Evolutionary conservation across 1,139 yeast species (phyloP).

Genomic region (Kazachstania sp.): DNA sequence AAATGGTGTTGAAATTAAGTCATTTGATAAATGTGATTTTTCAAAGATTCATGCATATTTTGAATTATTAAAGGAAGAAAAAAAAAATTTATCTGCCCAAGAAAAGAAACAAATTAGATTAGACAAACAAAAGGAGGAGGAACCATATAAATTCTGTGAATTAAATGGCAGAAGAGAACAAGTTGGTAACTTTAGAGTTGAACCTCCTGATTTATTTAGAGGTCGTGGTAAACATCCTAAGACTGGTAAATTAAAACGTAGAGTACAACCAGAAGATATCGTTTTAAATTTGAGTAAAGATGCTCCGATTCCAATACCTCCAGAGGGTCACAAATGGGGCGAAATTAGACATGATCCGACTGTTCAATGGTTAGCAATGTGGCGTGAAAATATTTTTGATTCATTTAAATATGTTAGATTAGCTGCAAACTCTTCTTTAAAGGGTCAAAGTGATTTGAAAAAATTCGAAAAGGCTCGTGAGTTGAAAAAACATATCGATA

Average conservation of each 20-base stretch:
- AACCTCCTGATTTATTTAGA: slow-evolving; percentile 92
- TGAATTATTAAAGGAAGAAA: slow-evolving; percentile 63
- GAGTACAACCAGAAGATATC: slow-evolving; percentile 85
- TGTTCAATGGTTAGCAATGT: slow-evolving; percentile 94
- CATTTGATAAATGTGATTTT: slow-evolving; percentile 72
- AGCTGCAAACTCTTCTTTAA: slow-evolving; percentile 84
- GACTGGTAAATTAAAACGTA: slow-evolving; percentile 76
- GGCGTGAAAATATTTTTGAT: slow-evolving; percentile 89
- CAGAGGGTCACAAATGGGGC: slow-evolving; percentile 86
- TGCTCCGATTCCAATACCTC: slow-evolving; percentile 70
- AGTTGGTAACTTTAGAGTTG: slow-evolving; percentile 88
- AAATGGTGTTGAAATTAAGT: slow-evolving; percentile 40
- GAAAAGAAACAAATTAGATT: slow-evolving; percentile 67
- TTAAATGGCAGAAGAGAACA: slow-evolving; percentile 85
- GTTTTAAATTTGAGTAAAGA: slow-evolving; percentile 73
- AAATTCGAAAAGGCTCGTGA: slow-evolving; percentile 92
- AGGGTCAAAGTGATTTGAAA: slow-evolving; percentile 84
- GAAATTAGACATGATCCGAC: slow-evolving; percentile 82
- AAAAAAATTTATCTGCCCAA: slow-evolving; percentile 54
- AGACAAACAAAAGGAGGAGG: slow-evolving; percentile 70
- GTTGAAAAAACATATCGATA: slow-evolving; percentile 61
- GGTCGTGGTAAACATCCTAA: slow-evolving; percentile 98
- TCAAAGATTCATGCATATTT: slow-evolving; percentile 62
- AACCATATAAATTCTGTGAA: slow-evolving; percentile 68
- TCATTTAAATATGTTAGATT: slow-evolving; percentile 80